phyloP scores from a whole-genome alignment of 345 rosid species.

The Sonneratia caseolaris region DNA sequence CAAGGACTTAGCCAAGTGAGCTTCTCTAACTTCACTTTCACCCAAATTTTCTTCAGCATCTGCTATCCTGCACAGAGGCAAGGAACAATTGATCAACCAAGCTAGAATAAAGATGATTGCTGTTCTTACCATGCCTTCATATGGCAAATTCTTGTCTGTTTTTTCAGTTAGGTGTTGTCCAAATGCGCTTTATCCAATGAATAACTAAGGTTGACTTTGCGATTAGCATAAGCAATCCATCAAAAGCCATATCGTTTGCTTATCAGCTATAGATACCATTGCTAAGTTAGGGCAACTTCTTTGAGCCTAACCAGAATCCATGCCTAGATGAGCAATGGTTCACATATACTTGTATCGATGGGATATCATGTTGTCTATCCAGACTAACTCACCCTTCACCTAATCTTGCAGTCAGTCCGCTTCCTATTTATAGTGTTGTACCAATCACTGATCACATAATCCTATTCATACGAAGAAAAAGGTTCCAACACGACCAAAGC shows the following conservation, averaged over 20 bases:
- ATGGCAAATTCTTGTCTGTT: not conserved
- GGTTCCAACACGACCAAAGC: not conserved
- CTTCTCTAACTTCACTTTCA: slow-evolving; percentile 98
- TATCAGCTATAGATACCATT: not conserved
- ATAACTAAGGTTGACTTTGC: not conserved
- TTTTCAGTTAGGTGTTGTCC: not conserved
- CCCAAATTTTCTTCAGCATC: slow-evolving; percentile 98
- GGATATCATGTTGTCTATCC: not conserved
- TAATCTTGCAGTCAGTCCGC: not conserved
- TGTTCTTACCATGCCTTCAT: not conserved
- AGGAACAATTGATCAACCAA: not conserved
- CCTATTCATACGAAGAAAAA: not conserved
- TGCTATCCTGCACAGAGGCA: slow-evolving; percentile 53
- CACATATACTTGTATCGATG: not conserved
- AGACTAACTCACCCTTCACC: not conserved
- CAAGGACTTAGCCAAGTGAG: slow-evolving; percentile 92
- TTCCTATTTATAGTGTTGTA: not conserved
- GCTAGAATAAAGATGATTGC: not conserved
- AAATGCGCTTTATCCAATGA: not conserved
- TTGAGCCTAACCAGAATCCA: not conserved
- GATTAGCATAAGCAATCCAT: not conserved
- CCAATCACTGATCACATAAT: not conserved
- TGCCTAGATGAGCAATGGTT: not conserved
- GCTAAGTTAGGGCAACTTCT: not conserved
- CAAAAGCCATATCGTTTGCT: not conserved